These are phyloP conservation scores for Amphibolis antarctica DNA, from an alignment of 106 monocot genomes.

Conservation along the genomic window DNA sequence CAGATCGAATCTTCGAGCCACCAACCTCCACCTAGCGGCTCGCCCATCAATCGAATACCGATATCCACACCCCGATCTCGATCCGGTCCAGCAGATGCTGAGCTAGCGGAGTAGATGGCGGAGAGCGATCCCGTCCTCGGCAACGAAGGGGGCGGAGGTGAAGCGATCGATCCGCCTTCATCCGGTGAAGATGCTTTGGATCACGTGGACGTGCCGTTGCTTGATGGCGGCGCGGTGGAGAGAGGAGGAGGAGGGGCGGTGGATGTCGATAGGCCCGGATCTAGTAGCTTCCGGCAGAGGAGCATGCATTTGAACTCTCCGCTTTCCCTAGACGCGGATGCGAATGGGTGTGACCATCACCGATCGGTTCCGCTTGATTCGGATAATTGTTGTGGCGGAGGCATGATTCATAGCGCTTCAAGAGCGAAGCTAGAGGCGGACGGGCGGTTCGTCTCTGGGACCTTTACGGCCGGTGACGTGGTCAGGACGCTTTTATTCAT, in stretches of 20 bases:
- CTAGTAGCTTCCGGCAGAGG: conserved; percentile 42
- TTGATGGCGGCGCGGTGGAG: not conserved
- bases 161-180: not conserved
- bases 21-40: too few relatives aligned
- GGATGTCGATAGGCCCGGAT: conserved; percentile 18
- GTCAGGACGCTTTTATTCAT: conserved; percentile 57
- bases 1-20: not conserved
- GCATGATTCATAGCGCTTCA: conserved; percentile 14
- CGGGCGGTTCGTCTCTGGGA: conserved; percentile 9
- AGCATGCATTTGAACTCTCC: conserved; percentile 15
- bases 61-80: not conserved
- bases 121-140: not conserved
- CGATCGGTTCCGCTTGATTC: conserved; percentile 27
- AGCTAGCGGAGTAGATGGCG: too few relatives aligned
- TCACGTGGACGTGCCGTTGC: not conserved
- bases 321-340: not conserved
- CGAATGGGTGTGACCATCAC: conserved; percentile 1
- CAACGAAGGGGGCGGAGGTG: not conserved
- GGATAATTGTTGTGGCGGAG: conserved; percentile 22
- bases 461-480: conserved; percentile 36
- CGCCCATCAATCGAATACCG: too few relatives aligned
- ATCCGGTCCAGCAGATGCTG: too few relatives aligned
- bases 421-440: conserved; percentile 40
- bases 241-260: not conserved
- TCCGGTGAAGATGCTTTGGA: not conserved